Conservation (phyloP, 1,284 basidiomycete genomes). For the Cryptococcus jaspeensis region DNA sequence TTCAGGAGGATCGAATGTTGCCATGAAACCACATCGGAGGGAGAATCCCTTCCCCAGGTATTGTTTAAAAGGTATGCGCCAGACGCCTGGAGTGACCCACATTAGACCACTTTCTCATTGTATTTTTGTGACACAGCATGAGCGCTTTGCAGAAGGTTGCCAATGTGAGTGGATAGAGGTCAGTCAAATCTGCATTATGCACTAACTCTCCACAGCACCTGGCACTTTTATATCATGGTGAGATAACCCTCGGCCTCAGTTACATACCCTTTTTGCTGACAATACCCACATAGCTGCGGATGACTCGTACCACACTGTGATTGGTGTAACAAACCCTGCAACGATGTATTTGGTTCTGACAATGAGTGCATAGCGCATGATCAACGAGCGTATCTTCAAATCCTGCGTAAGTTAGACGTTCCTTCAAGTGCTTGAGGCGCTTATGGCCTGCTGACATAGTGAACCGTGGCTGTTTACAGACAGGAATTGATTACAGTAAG, state of each 20-base stretch:
- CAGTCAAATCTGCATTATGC: background rate
- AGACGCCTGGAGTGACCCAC: background rate
- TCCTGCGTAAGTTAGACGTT: slow-evolving; percentile 37
- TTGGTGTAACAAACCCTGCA: too few relatives aligned
- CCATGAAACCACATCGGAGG: too few relatives aligned
- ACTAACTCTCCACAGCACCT: slow-evolving; percentile 35
- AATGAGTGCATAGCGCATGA: too few relatives aligned
- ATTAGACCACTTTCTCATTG: background rate
- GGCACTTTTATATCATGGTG: slow-evolving; percentile 44
- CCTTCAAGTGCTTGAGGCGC: background rate
- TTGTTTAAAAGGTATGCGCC: slow-evolving; percentile 40
- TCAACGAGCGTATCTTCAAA: slow-evolving; percentile 35
- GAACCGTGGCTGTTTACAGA: slow-evolving; percentile 30
- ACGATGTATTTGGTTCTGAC: too few relatives aligned
- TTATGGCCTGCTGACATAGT: slow-evolving; percentile 15
- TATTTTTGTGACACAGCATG: slow-evolving; percentile 29
- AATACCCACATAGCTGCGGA: too few relatives aligned
- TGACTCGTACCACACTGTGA: too few relatives aligned
- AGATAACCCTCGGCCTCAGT: too few relatives aligned
- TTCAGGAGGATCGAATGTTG: slow-evolving; percentile 29
- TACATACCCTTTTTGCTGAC: too few relatives aligned
- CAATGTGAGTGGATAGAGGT: slow-evolving; percentile 33
- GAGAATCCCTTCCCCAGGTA: slow-evolving; percentile 22
- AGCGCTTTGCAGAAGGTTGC: slow-evolving; percentile 42
- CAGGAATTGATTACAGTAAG: slow-evolving; percentile 26